Evolutionary conservation across 2,329 filamentous ascomycete species (phyloP), one percentile per base, ranked within the genome.

Genomic region (Rasamsonia emersonii): DNA sequence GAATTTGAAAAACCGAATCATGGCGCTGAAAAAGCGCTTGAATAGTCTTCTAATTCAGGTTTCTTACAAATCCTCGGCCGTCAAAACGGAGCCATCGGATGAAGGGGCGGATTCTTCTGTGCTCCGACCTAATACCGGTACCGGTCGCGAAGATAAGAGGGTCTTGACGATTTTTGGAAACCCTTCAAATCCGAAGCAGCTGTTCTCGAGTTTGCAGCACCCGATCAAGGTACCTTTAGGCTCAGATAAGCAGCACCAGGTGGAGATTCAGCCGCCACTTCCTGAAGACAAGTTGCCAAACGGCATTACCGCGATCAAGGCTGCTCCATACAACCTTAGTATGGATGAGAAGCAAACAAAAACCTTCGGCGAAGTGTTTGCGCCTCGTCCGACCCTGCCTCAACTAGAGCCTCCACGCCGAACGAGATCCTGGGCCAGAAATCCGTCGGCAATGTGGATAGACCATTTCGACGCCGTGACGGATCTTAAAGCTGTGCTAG

Each of bases 131-230:
- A 38, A 43, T 11, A 44, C 46, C n/a, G 59, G 64, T 30, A 64
- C 61, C 24, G 57, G 59, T 28, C 50, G 65, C 43, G 55, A 71
- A 42, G 58, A 71, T 34, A 70, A 66, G 40, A 63, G 77, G 10
- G 79, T 89, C 4, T 65, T 95, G 36, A 89, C 84, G 1, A 65
- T 93, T 1, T 79, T 78, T 44, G 86, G 84, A 33, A 82, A 78
- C 44, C 82, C 82, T 24, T 77, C 79, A 2, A 77, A 77, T 27
- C 72, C 82, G 20, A 80, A 78, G 45, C 82, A 89, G 38, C 66
- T 95, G 3, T 95, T 91, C 54, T 93, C 89, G 3, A 93, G 88
- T 56, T 65, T 94, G 30, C 83, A 82, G 42, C 68, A 73, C 33
- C 54, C 57, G 2, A 44, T 52, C 26, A 51, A 51, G 21, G 44